These are phyloP conservation scores for Vitis riparia DNA, from an alignment of 164 flowering plant genomes.

Conservation along the genomic window DNA sequence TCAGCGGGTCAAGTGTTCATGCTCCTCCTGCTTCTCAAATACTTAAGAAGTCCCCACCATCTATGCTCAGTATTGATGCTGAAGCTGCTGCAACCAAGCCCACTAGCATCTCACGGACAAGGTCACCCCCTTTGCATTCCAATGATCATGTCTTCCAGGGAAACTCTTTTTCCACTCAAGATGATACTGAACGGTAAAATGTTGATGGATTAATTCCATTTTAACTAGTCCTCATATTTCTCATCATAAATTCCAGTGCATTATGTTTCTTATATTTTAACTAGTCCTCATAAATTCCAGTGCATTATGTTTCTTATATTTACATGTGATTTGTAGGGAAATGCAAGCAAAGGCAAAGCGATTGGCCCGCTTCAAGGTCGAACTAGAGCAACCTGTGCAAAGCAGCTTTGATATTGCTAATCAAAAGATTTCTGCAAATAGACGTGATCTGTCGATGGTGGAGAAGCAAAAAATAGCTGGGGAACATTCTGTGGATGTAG, in stretches of 20 bases:
- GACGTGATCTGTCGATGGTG: conserved; percentile 22
- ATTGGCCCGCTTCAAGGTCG: conserved; percentile 77
- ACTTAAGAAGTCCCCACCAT: conserved; percentile 22
- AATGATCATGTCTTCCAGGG: conserved; percentile 28
- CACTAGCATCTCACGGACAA: conserved; percentile 39
- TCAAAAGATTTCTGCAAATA: conserved; percentile 31
- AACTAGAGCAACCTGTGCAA: conserved; percentile 45
- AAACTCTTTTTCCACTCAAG: conserved; percentile 26
- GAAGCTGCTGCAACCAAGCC: conserved; percentile 30
- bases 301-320: background rate
- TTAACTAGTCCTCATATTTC: background rate
- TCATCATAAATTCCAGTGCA: background rate
- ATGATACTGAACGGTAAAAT: conserved; percentile 56
- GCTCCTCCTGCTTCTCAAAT: conserved; percentile 25
- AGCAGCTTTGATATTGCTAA: conserved; percentile 26
- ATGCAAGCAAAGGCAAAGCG: conserved; percentile 83
- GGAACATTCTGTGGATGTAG: conserved; percentile 28
- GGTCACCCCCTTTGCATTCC: conserved; percentile 55
- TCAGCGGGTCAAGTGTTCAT: conserved; percentile 12
- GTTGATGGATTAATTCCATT: background rate
- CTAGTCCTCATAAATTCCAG: background rate
- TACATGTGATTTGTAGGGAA: conserved; percentile 49
- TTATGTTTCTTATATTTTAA: background rate
- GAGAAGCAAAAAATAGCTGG: conserved; percentile 32
- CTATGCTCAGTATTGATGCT: conserved; percentile 18